Conservation (phyloP, 2,329 filamentous ascomycete species). For the Sporothrix euskadiensis region DNA sequence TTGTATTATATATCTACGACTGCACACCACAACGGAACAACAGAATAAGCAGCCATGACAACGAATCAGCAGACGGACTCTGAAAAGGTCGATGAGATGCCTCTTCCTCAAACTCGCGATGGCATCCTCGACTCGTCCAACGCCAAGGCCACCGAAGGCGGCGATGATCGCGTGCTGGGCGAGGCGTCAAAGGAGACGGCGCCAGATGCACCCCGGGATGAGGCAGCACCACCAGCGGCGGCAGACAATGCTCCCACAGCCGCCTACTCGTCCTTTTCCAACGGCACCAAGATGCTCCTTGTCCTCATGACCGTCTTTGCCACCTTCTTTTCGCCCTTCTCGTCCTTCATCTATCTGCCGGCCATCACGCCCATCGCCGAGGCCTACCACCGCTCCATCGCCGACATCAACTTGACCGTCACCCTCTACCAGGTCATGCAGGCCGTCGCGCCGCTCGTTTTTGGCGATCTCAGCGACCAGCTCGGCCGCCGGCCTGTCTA, state of each 20-base stretch:
- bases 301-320: conserved; percentile 38
- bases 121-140: neutral
- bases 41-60: neutral
- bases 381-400: conserved; percentile 41
- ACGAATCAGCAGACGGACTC: neutral
- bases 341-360: conserved; percentile 48
- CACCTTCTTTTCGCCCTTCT: conserved; percentile 39
- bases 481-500: conserved; percentile 52
- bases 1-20: neutral
- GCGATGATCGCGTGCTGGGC: neutral
- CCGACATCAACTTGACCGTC: conserved; percentile 45
- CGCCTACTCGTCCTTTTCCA: conserved; percentile 35
- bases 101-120: neutral
- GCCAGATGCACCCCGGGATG: neutral
- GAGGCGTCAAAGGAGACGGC: neutral
- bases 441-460: conserved; percentile 52
- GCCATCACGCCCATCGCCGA: conserved; percentile 46
- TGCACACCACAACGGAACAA: neutral
- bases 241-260: neutral
- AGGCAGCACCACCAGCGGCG: neutral
- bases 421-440: conserved; percentile 53
- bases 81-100: neutral
- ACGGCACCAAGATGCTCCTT: conserved; percentile 35
- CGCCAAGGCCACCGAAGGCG: neutral
- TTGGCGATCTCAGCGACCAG: conserved; percentile 53